Percentiles rank a stretch among this genome's conserved stretches.
Evolutionary conservation across 2,329 filamentous ascomycete genomes (phyloP).

Genomic region (Ophiostoma australiae): DNA sequence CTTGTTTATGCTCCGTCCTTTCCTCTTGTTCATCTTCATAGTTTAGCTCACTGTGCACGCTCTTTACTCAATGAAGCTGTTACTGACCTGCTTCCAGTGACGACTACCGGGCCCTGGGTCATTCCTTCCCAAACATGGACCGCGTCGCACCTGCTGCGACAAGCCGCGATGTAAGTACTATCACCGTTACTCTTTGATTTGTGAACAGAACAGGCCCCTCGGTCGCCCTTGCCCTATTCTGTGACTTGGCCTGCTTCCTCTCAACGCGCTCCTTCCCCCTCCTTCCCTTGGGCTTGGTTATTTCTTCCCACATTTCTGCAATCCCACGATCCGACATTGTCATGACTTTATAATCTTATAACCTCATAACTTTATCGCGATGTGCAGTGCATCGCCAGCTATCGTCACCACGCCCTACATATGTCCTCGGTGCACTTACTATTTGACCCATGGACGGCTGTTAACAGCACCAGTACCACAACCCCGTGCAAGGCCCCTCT

Average conservation of each 20-base stretch:
- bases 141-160: conserved; percentile 13
- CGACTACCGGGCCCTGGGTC: neutral
- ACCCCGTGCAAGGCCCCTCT: neutral
- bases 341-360: neutral
- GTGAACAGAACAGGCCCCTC: neutral
- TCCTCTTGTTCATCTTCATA: neutral
- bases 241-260: neutral
- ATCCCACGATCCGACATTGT: no score
- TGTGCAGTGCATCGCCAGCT: no score
- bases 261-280: no score
- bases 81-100: neutral
- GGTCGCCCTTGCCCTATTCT: neutral
- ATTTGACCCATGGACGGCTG: neutral
- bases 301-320: neutral
- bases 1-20: neutral
- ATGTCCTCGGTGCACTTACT: no score
- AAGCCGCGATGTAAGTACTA: conserved; percentile 18
- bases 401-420: no score
- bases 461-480: conserved; percentile 8
- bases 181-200: neutral
- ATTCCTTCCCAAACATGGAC: conserved; percentile 9
- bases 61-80: neutral
- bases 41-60: neutral
- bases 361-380: neutral
- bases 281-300: neutral